Evolutionary conservation across 805 yeast species (phyloP).

Genomic region (Yamadazyma sp.): DNA sequence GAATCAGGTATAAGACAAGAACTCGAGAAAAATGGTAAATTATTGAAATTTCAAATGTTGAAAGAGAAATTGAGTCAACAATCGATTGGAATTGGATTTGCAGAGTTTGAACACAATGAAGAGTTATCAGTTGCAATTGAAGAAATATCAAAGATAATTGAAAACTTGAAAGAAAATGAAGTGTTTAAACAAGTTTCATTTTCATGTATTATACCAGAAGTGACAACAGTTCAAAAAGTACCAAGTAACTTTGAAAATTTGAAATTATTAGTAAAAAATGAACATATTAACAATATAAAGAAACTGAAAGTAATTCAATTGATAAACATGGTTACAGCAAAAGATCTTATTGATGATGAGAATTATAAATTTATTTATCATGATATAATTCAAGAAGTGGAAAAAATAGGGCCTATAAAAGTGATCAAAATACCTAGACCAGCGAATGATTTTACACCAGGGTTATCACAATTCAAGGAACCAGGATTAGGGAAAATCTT

Average conservation of each 20-base stretch:
- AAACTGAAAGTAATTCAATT: slow-evolving; percentile 59
- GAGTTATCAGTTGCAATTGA: slow-evolving; percentile 2
- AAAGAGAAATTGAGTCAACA: slow-evolving; percentile 47
- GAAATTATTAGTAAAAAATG: slow-evolving; percentile 34
- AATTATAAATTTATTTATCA: slow-evolving; percentile 47
- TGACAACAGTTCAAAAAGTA: slow-evolving; percentile 36
- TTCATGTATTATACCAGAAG: slow-evolving; percentile 28
- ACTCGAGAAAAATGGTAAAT: slow-evolving; percentile 21
- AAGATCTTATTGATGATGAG: slow-evolving; percentile 54
- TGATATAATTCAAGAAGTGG: slow-evolving; percentile 51
- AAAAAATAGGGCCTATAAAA: slow-evolving; percentile 49
- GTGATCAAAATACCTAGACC: slow-evolving; percentile 64
- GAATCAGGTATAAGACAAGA: slow-evolving; percentile 42
- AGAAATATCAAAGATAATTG: too few relatives aligned
- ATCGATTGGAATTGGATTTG: slow-evolving; percentile 59
- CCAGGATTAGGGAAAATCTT: slow-evolving; percentile 72
- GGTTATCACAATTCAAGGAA: slow-evolving; percentile 32
- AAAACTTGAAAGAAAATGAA: slow-evolving; percentile 11
- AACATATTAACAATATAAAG: slow-evolving; percentile 32
- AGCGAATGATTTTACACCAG: slow-evolving; percentile 45
- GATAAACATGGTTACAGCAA: slow-evolving; percentile 61
- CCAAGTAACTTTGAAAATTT: slow-evolving; percentile 36
- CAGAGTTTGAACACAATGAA: slow-evolving; percentile 33
- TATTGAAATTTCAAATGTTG: slow-evolving; percentile 42
- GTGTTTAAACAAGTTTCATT: slow-evolving; percentile 25